phyloP scores from a whole-genome alignment of 1,139 yeast species.

The Cylindricascospora bacillispora region DNA sequence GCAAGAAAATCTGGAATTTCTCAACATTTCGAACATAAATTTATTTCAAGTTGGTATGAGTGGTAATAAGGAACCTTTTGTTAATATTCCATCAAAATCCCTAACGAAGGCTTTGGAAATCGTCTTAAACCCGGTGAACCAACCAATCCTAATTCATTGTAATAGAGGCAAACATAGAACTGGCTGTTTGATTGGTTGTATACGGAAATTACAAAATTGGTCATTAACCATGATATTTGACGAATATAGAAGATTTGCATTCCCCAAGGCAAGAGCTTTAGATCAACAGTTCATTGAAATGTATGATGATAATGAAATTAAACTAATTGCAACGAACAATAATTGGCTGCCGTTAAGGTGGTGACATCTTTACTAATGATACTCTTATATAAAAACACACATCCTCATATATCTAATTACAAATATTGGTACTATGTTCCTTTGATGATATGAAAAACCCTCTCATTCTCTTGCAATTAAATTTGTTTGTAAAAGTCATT shows the following conservation, averaged over 20 bases:
- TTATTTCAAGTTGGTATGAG: constrained; percentile 85
- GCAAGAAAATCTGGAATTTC: constrained; percentile 51
- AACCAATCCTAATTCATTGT: constrained; percentile 86
- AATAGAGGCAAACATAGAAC: constrained; percentile 95
- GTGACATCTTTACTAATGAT: constrained; percentile 25
- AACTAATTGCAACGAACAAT: constrained; percentile 37
- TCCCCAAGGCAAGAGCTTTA: constrained; percentile 87
- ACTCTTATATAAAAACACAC: neutral
- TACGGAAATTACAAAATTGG: constrained; percentile 83
- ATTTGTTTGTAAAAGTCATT: no score
- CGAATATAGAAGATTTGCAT: constrained; percentile 86
- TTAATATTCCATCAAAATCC: constrained; percentile 61
- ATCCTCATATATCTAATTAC: no score
- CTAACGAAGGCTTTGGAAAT: constrained; percentile 74
- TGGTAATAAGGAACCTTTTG: constrained; percentile 93
- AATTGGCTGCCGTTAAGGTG: constrained; percentile 59
- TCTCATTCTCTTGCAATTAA: no score
- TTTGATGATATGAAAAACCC: no score
- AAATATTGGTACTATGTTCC: no score
- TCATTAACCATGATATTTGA: constrained; percentile 86
- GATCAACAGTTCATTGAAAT: constrained; percentile 92
- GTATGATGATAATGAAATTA: constrained; percentile 56
- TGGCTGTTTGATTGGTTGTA: constrained; percentile 89
- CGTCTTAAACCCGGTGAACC: constrained; percentile 72
- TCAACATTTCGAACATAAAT: constrained; percentile 45